These are phyloP conservation scores for Arthrobotrys pseudoclavata DNA, from an alignment of 2,329 filamentous ascomycete species.

Conservation along the genomic window DNA sequence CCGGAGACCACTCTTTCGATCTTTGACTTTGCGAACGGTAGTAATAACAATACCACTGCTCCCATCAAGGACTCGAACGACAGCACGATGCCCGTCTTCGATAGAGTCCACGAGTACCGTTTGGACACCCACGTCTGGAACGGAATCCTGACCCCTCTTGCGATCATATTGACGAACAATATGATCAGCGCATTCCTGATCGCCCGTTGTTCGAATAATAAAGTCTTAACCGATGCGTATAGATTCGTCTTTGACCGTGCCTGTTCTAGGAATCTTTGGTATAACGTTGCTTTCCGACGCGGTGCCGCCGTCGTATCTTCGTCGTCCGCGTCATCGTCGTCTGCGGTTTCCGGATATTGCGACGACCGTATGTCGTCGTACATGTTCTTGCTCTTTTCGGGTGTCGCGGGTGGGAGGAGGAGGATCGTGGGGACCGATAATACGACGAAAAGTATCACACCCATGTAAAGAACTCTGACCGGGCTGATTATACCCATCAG, in stretches of 20 bases:
- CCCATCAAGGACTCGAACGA: slow-evolving; percentile 53
- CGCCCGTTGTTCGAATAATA: slow-evolving; percentile 41
- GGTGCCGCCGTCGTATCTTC: slow-evolving; percentile 16
- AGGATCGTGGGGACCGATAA: slow-evolving; percentile 46
- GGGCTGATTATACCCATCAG: slow-evolving; percentile 42
- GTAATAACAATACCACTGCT: slow-evolving; percentile 30
- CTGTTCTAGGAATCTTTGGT: slow-evolving; percentile 48
- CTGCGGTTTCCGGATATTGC: slow-evolving; percentile 29
- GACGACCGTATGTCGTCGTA: slow-evolving; percentile 38
- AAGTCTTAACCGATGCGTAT: slow-evolving; percentile 31
- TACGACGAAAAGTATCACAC: slow-evolving; percentile 30
- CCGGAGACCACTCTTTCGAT: slow-evolving; percentile 26
- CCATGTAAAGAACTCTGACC: slow-evolving; percentile 47
- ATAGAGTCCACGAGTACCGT: slow-evolving; percentile 49
- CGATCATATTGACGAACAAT: slow-evolving; percentile 39
- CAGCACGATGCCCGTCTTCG: slow-evolving; percentile 55
- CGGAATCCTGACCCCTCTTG: slow-evolving; percentile 45
- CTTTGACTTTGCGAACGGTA: slow-evolving; percentile 31
- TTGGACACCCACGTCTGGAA: slow-evolving; percentile 59
- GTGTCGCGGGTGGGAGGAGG: slow-evolving; percentile 16
- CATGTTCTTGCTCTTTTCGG: slow-evolving; percentile 24
- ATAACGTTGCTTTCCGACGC: slow-evolving; percentile 32
- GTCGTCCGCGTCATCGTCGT: slow-evolving; percentile 18
- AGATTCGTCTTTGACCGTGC: slow-evolving; percentile 47
- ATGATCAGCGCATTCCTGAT: slow-evolving; percentile 52